Evolutionary conservation across 352 stramenopile genomes (phyloP), one percentile per base, ranked within the genome.

Genomic region (Globisporangium perplexum): DNA sequence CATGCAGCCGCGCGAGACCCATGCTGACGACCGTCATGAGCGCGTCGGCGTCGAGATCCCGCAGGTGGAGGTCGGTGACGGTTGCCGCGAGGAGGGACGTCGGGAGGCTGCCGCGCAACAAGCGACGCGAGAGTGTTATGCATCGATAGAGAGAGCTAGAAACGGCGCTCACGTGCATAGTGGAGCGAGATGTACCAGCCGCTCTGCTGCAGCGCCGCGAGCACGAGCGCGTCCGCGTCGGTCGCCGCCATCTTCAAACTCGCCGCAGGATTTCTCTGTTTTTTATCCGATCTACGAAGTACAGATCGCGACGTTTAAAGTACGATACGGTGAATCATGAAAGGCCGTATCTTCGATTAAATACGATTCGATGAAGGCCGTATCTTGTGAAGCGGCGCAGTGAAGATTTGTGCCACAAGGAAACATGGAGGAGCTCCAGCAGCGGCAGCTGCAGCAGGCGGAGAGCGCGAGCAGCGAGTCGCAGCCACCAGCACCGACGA

Each of bases 141-240:
- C 22, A 46, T 26, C 18, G 18, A 23, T 10, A 53, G 1, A 35
- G 23, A 38, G 12, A 50, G 22, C 30, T 2, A 39, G 12, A 45
- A 20, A 12, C 22, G 11, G 17, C n/a, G 48, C n/a, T n/a, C n/a
- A n/a, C 48, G 36, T 11, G 11, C 12, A 17, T 15, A 46, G 11
- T 23, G 15, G 1, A 1, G 36, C 4, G 18, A 2, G 22, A 14
- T 12, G 47, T 22, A 86, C 75, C 68, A 80, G 5, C 60, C 68
- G 53, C 62, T 77, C 41, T 86, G 75, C 59, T 79, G 59, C 53
- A 86, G 71, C 39, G 65, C 71, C 50, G 72, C 51, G 14, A 72
- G 66, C 47, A 83, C 66, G 52, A 80, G 73, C 33, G 60, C 57
- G 36, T 86, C 69, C 4, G 63, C 64, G 30, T 83, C 72, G 15